These are phyloP conservation scores for Psophocarpus tetragonolobus DNA, from an alignment of 306 rosid species.

Conservation along the genomic window DNA sequence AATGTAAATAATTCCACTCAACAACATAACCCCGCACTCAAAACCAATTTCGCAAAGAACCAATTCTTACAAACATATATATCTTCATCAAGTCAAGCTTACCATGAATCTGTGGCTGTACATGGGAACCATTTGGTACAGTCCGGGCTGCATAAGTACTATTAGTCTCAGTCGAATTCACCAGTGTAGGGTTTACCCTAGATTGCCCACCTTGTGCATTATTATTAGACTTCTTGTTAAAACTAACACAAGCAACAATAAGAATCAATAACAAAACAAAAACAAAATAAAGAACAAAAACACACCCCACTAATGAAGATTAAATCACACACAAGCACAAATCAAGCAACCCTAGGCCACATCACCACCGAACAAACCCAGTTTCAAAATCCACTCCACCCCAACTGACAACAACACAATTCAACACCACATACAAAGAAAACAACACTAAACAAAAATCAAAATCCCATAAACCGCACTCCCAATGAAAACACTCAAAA, in stretches of 20 bases:
- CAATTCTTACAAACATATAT: not conserved
- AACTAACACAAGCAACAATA: conserved; percentile 51
- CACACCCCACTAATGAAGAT: not conserved
- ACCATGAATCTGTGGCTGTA: conserved; percentile 65
- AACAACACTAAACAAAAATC: not conserved
- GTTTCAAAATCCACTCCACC: conserved; percentile 5
- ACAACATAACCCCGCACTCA: not conserved
- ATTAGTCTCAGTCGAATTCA: conserved; percentile 56
- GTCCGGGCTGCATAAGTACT: conserved; percentile 54
- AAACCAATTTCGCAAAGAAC: not conserved
- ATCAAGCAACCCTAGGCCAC: not conserved
- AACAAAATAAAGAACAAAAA: not conserved
- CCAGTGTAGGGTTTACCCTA: conserved; percentile 58
- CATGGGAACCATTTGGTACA: conserved; percentile 65
- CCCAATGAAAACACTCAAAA: not conserved
- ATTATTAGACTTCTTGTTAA: conserved; percentile 64
- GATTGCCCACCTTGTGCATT: conserved; percentile 92
- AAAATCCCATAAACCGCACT: conserved; percentile 21
- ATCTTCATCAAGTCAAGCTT: conserved; percentile 13
- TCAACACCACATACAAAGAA: not conserved
- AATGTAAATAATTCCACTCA: conserved; percentile 6
- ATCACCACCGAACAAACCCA: not conserved
- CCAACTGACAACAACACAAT: not conserved
- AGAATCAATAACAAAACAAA: conserved; percentile 10
- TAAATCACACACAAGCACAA: not conserved